These are phyloP conservation scores for Fusarium buxicola DNA, from an alignment of 2,329 filamentous ascomycete species.

Conservation along the genomic window DNA sequence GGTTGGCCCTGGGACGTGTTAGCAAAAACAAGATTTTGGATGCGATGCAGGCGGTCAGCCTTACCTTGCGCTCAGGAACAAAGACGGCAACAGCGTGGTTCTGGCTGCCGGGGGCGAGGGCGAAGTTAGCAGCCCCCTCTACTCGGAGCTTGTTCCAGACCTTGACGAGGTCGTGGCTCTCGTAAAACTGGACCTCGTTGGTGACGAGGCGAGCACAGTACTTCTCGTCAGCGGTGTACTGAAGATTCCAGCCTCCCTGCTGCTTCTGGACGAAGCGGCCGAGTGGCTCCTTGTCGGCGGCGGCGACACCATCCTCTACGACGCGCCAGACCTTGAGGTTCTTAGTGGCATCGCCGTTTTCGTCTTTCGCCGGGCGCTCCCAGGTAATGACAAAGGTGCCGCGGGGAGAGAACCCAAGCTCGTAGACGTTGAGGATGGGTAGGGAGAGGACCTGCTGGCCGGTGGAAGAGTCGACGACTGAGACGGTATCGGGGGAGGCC, in stretches of 20 bases:
- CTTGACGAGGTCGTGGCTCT: conserved; percentile 84
- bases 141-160: conserved; percentile 97
- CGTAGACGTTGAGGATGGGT: conserved; percentile 86
- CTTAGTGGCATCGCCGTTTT: conserved; percentile 91
- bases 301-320: conserved; percentile 73
- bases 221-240: conserved; percentile 94
- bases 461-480: conserved; percentile 82
- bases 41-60: background rate
- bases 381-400: conserved; percentile 96
- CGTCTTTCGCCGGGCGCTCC: conserved; percentile 94
- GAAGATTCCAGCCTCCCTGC: conserved; percentile 95
- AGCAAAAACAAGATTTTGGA: conserved; percentile 7
- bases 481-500: conserved; percentile 89
- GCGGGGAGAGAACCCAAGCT: conserved; percentile 91
- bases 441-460: conserved; percentile 81
- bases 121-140: conserved; percentile 91
- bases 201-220: conserved; percentile 94
- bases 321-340: conserved; percentile 98
- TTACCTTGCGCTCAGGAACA: conserved; percentile 92
- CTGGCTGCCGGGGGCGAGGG: conserved; percentile 83
- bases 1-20: conserved; percentile 78
- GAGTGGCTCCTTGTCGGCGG: conserved; percentile 76
- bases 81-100: conserved; percentile 95
- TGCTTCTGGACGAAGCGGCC: conserved; percentile 96
- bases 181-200: conserved; percentile 98